Evolutionary conservation across 305 asterid species (phyloP).

Genomic region (Rubia peregrina): DNA sequence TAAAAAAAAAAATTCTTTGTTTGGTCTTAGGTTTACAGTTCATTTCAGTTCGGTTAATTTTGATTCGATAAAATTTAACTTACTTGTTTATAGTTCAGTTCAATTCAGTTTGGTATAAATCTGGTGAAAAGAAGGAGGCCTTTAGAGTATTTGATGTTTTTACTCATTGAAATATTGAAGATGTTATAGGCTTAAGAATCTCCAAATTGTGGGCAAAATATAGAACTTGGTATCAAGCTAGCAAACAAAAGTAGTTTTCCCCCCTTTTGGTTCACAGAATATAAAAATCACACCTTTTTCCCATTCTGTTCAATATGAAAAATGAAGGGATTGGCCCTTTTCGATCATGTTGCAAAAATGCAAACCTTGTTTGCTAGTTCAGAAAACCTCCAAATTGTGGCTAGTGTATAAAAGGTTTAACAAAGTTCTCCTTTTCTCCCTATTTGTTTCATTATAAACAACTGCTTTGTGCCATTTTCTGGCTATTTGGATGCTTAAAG

Average conservation of each 20-base stretch:
- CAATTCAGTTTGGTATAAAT: no score
- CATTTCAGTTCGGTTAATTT: no score
- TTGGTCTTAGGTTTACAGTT: no score
- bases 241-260: background rate
- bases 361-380: background rate
- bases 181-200: background rate
- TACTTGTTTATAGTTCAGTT: no score
- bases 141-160: no score
- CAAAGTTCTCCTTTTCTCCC: background rate
- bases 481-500: background rate
- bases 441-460: background rate
- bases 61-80: no score
- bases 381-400: background rate
- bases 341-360: background rate
- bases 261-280: background rate
- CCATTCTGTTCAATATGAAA: no score
- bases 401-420: background rate
- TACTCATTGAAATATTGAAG: background rate
- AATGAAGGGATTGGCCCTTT: background rate
- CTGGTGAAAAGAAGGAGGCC: no score
- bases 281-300: background rate
- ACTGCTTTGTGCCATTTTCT: background rate
- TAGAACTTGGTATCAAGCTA: background rate
- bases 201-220: background rate
- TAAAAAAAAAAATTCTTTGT: conserved; percentile 1